A percentile compares a stretch with the other conserved stretches of the same genome.
These are phyloP conservation scores for Flagelloscypha sp. DNA, from an alignment of 768 basidiomycete genomes.

Conservation along the genomic window DNA sequence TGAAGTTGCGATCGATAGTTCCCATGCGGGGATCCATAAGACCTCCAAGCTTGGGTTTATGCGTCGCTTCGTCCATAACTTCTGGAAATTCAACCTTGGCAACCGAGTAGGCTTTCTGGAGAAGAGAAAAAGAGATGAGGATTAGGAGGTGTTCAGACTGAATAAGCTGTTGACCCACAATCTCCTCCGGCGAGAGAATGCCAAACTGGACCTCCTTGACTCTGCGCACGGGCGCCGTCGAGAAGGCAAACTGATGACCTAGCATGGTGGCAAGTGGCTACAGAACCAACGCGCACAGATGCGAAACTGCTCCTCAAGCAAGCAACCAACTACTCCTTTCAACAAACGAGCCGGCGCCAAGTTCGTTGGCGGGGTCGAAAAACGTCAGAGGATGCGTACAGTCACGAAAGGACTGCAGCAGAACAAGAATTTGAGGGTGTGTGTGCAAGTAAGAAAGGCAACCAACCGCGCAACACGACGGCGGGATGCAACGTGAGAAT, in stretches of 20 bases:
- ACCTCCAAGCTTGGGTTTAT: conserved; percentile 86
- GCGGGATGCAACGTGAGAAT: too few relatives aligned
- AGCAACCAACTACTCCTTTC: too few relatives aligned
- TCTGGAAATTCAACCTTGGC: conserved; percentile 98
- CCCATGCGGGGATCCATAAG: conserved; percentile 98
- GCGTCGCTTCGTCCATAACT: conserved; percentile 92
- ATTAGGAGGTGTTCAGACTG: neutral
- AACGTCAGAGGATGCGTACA: too few relatives aligned
- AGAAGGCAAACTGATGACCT: conserved; percentile 86
- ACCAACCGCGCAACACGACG: too few relatives aligned
- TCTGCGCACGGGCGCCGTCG: conserved; percentile 89
- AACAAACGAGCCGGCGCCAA: too few relatives aligned
- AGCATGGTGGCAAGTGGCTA: conserved; percentile 56
- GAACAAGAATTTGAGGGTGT: too few relatives aligned
- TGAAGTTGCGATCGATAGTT: conserved; percentile 94
- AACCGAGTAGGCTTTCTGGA: conserved; percentile 95
- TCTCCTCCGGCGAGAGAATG: conserved; percentile 97
- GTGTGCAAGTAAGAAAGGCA: too few relatives aligned
- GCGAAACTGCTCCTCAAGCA: too few relatives aligned
- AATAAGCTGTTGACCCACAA: conserved; percentile 49
- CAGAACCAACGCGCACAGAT: too few relatives aligned
- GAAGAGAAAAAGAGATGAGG: conserved; percentile 6
- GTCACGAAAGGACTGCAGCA: too few relatives aligned
- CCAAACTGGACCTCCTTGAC: conserved; percentile 98
- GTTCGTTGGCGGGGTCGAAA: too few relatives aligned